Conservation (phyloP, 331 rosid genomes). For the Pyracantha coccinea region DNA sequence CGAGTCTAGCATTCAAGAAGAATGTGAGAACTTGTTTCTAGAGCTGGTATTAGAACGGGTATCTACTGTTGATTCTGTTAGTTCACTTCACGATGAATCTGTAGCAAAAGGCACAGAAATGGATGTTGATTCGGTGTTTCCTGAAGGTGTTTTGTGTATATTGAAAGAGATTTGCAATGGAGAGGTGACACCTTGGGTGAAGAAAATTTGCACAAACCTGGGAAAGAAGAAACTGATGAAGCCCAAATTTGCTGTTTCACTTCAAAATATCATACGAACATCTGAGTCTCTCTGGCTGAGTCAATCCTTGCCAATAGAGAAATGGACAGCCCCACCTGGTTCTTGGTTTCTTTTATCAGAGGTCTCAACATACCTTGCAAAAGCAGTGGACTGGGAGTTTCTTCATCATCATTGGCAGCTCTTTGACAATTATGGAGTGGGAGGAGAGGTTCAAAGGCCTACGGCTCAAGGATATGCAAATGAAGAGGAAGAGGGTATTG, state of each 20-base stretch:
- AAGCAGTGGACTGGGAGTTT: constrained; percentile 83
- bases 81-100: constrained; percentile 22
- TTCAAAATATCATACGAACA: constrained; percentile 56
- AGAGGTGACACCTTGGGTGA: constrained; percentile 89
- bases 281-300: constrained; percentile 80
- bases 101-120: constrained; percentile 23
- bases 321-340: constrained; percentile 93
- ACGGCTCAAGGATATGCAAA: constrained; percentile 25
- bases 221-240: constrained; percentile 73
- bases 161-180: constrained; percentile 61
- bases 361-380: constrained; percentile 72
- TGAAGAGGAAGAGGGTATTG: constrained; percentile 36
- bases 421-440: constrained; percentile 58
- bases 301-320: constrained; percentile 60
- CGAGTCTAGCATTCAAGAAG: constrained; percentile 93
- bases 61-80: constrained; percentile 32
- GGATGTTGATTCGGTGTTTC: constrained; percentile 43
- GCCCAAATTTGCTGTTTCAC: constrained; percentile 46
- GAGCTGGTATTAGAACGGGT: constrained; percentile 79
- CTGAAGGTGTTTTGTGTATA: constrained; percentile 49
- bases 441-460: constrained; percentile 35
- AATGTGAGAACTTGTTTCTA: constrained; percentile 74
- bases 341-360: constrained; percentile 95
- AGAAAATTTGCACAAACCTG: constrained; percentile 74
- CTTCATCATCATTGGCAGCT: constrained; percentile 94